These are phyloP conservation scores for Cyclocybe cylindracea DNA, from an alignment of 768 basidiomycete genomes.

Conservation along the genomic window DNA sequence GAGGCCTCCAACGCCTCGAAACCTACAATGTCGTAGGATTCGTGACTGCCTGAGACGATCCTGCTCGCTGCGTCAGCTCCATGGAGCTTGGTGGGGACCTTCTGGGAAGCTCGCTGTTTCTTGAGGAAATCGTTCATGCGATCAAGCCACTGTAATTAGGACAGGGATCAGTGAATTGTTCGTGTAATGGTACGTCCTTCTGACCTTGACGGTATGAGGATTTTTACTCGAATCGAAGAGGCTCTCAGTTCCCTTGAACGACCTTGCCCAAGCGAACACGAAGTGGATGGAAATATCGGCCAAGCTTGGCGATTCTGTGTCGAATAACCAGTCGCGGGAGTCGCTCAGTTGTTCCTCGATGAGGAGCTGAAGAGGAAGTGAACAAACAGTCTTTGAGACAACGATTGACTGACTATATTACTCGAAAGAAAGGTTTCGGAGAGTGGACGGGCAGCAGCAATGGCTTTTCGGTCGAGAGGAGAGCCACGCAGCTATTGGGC, in stretches of 20 bases:
- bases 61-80: constrained; percentile 44
- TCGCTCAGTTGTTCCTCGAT: constrained; percentile 49
- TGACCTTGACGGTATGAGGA: constrained; percentile 42
- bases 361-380: constrained; percentile 21
- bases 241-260: constrained; percentile 32
- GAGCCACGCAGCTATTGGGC: constrained; percentile 29
- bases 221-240: constrained; percentile 39
- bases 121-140: constrained; percentile 39
- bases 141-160: constrained; percentile 43
- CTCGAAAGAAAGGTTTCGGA: constrained; percentile 41
- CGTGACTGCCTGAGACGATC: constrained; percentile 37
- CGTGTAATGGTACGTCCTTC: constrained; percentile 7
- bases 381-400: not conserved
- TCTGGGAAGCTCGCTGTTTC: constrained; percentile 23
- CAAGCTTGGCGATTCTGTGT: constrained; percentile 51
- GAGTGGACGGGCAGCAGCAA: constrained; percentile 30
- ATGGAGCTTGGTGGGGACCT: constrained; percentile 26
- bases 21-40: constrained; percentile 40
- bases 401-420: constrained; percentile 41
- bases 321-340: constrained; percentile 57
- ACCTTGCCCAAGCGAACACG: constrained; percentile 43
- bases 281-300: constrained; percentile 57
- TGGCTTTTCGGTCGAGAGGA: constrained; percentile 38
- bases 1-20: constrained; percentile 47
- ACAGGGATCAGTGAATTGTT: too few species aligned